Evolutionary conservation across 495 filamentous ascomycete species (phyloP).

Genomic region (Wilcoxina mikolae): DNA sequence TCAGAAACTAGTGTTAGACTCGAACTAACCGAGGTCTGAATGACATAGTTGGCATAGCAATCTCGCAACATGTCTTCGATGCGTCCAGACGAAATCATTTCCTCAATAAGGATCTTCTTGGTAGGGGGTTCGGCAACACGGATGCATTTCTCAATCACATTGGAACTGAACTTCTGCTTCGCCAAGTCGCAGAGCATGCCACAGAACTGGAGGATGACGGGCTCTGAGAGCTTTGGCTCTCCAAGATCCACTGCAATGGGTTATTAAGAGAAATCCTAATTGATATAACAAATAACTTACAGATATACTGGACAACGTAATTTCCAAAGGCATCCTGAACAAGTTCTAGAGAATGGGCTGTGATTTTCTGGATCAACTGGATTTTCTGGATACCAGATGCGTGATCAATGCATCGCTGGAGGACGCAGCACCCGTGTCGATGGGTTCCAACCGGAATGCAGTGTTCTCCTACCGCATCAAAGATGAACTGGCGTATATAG

Average conservation of each 20-base stretch:
- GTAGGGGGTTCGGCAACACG: constrained; percentile 55
- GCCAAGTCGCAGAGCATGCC: constrained; percentile 62
- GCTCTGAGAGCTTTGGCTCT: constrained; percentile 67
- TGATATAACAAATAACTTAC: constrained; percentile 9
- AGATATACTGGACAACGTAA: constrained; percentile 96
- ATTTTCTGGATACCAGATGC: constrained; percentile 78
- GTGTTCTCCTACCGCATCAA: constrained; percentile 71
- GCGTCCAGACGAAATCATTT: constrained; percentile 66
- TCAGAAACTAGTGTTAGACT: constrained; percentile 1
- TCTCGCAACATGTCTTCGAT: constrained; percentile 79
- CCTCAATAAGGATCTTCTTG: constrained; percentile 58
- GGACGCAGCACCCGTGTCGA: constrained; percentile 92
- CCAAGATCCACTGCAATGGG: constrained; percentile 51
- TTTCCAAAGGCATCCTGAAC: constrained; percentile 97
- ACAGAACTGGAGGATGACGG: constrained; percentile 60
- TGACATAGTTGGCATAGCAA: constrained; percentile 89
- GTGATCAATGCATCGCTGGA: constrained; percentile 96
- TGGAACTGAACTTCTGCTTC: constrained; percentile 97
- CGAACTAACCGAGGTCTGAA: constrained; percentile 60
- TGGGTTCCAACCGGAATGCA: constrained; percentile 90
- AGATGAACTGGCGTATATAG: constrained; percentile 55
- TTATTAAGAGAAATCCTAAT: constrained; percentile 7
- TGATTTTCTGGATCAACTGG: constrained; percentile 74
- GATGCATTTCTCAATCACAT: constrained; percentile 95
- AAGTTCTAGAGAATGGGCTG: constrained; percentile 59